Base-by-base conservation (phyloP, 495 filamentous ascomycete species). In the Lasiosphaeriaceae sp. region DNA sequence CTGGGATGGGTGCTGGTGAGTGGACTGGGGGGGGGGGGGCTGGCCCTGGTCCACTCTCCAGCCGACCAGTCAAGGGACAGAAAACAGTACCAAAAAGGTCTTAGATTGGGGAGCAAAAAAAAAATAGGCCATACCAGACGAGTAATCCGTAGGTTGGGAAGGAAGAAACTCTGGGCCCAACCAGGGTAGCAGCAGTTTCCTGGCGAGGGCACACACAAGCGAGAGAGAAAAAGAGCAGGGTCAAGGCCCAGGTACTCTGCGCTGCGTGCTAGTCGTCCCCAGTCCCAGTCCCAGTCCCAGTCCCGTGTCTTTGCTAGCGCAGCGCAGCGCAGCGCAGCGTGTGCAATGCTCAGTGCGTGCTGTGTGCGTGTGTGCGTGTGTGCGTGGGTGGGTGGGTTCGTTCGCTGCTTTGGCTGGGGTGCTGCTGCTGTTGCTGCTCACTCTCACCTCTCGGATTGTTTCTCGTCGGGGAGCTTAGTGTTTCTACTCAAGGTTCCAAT, bases 71-170 rank as follows among this genome's bases (percentile, higher is more conserved):
- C 64, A 64, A 63, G 54, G 61, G 59, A 24, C 54, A 63, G 57
- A 51, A 61, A 60, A 62, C 57, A 62, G 50, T 63, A 61, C 67
- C 65, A 57, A 45, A 66, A 60, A 58, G 56, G 67, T 59, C 58
- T 62, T 67, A 67, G 65, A 63, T 58, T 62, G 57, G 62, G 6
- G 29, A 37, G 11, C 47, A 61, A 60, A 52, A 56, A 59, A 60
- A 22, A 46, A 39, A 65, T 54, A 65, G 26, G 31, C 53, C 41
- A 52, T 47, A 43, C 54, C 35, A 49, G 43, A 53, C 49, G 47
- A 46, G 47, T 24, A 51, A 29, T 37, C 24, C 49, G 31, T 41
- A 39, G 49, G 49, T 51, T 41, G 53, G 51, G 50, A 35, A 47
- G 43, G 24, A 50, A 49, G 29, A 21, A 50, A 45, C 44, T 51